Conservation (phyloP, 1,284 basidiomycete genomes). For the Papiliotrema laurentii region DNA sequence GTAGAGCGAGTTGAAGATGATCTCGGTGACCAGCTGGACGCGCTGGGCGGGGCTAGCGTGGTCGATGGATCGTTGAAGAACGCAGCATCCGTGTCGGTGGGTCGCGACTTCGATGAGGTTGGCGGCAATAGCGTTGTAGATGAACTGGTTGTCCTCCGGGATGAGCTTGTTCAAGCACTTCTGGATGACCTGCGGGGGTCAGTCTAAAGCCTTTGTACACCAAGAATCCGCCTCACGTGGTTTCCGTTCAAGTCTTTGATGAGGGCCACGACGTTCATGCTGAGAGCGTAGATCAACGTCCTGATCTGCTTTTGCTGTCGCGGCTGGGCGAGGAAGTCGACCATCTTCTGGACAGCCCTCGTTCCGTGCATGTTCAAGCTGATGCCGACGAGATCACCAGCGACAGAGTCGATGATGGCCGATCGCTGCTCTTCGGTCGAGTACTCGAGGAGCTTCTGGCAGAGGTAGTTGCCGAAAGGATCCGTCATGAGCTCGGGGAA, state of each 20-base stretch:
- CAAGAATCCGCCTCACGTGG: constrained; percentile 59
- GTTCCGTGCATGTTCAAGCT: constrained; percentile 99
- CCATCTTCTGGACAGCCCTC: constrained; percentile 99
- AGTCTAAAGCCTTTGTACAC: neutral
- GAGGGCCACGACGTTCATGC: constrained; percentile 94
- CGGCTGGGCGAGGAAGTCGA: constrained; percentile 95
- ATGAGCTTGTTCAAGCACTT: constrained; percentile 98
- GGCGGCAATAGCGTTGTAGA: constrained; percentile 98
- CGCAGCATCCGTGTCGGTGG: constrained; percentile 98
- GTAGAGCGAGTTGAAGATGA: constrained; percentile 95
- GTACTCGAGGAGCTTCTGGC: constrained; percentile 96
- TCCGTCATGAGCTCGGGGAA: constrained; percentile 99
- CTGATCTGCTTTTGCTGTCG: constrained; percentile 86
- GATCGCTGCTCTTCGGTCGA: constrained; percentile 98
- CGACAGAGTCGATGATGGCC: constrained; percentile 94
- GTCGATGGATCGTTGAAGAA: constrained; percentile 96
- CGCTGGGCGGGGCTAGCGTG: constrained; percentile 85
- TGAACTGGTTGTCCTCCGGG: constrained; percentile 99
- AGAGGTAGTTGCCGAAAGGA: constrained; percentile 98
- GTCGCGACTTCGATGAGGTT: constrained; percentile 99
- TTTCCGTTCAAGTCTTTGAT: constrained; percentile 99
- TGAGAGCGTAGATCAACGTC: constrained; percentile 93
- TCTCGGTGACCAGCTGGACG: constrained; percentile 95
- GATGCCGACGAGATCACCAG: constrained; percentile 94
- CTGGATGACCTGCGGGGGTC: constrained; percentile 61